Base-by-base conservation (phyloP, 108 stramenopile genomes). In the Skeletonema potamos region DNA sequence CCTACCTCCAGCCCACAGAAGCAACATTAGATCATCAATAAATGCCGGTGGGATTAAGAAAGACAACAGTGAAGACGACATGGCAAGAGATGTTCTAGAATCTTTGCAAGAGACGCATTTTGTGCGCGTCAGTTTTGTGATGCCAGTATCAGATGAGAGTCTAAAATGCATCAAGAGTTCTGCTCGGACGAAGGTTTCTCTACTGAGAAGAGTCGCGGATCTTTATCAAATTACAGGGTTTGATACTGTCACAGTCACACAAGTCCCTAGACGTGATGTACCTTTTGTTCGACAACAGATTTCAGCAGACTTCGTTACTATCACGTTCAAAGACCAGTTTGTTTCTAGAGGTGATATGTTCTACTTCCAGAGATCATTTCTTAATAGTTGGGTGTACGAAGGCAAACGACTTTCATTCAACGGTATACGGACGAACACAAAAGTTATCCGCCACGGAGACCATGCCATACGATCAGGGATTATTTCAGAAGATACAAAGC, bases 291-390 rank as follows among this genome's bases (percentile, higher is more conserved):
- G 81, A 30, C 77, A 82, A 44, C 84, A 79, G 9, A 88, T 87
- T n/a, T 82, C 88, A 30, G 92, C 89, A 4, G 96, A 96, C 72
- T 96, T 89, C 77, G 82, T 94, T 18, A 82, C 88, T 6, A 66
- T 94, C 11, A 89, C 91, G 7, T 87, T 96, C 77, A 96, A 96
- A 63, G 96, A 96, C 64, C 96, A 96, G 72, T 96, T 94, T 72
- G 82, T 96, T 24, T 87, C 85, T 28, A 82, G 92, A 59, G 91
- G 87, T 41, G 89, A 95, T 36, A 91, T 92, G 92, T 91, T 83
- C 62, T 67, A 69, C 5, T 92, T 94, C 76, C 91, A 92, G 76
- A 82, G 70, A 43, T 44, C 64, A 7, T 77, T 96, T 20, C 48
- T 85, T 10, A 88, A 87, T 22, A 73, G 61, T 27, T 93, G 92